Percentiles rank a stretch among this genome's conserved stretches.
phyloP scores from a whole-genome alignment of 768 basidiomycete genomes.

The Tylopilus subfusipes region DNA sequence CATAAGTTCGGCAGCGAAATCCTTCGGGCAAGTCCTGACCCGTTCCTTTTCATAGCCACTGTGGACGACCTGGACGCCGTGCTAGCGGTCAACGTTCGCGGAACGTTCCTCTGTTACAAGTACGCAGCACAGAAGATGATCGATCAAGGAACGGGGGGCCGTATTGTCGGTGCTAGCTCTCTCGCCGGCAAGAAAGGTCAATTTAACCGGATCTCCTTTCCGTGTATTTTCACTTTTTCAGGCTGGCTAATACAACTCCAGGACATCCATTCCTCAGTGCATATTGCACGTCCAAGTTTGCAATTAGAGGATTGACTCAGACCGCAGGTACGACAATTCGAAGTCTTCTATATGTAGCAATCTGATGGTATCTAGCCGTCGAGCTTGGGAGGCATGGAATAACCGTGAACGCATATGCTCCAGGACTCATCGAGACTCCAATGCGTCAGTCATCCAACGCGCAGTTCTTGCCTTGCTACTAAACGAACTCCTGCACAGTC shows the following conservation, averaged over 20 bases:
- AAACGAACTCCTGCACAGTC: conserved; percentile 12
- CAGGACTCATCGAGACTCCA: conserved; percentile 27
- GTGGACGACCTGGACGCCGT: conserved; percentile 33
- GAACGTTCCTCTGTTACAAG: conserved; percentile 41
- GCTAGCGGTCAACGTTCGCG: conserved; percentile 38
- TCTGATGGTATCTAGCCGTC: conserved; percentile 22
- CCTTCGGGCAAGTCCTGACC: background rate
- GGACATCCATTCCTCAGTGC: conserved; percentile 29
- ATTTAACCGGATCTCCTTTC: background rate
- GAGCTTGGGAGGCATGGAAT: conserved; percentile 32
- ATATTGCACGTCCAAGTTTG: conserved; percentile 42
- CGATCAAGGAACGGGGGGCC: conserved; percentile 39
- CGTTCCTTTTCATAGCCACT: conserved; percentile 21
- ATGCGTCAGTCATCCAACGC: conserved; percentile 24
- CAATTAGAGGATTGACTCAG: conserved; percentile 42
- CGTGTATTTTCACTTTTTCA: background rate
- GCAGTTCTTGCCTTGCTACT: background rate
- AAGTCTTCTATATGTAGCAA: background rate
- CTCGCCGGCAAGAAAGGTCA: conserved; percentile 33
- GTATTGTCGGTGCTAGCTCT: conserved; percentile 41
- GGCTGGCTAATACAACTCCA: conserved; percentile 6
- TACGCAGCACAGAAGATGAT: conserved; percentile 44
- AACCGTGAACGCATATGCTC: conserved; percentile 36
- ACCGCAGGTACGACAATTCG: conserved; percentile 15
- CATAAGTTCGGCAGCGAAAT: background rate